Evolutionary conservation across 768 basidiomycete genomes (phyloP).

Genomic region (Suillus hirtellus): DNA sequence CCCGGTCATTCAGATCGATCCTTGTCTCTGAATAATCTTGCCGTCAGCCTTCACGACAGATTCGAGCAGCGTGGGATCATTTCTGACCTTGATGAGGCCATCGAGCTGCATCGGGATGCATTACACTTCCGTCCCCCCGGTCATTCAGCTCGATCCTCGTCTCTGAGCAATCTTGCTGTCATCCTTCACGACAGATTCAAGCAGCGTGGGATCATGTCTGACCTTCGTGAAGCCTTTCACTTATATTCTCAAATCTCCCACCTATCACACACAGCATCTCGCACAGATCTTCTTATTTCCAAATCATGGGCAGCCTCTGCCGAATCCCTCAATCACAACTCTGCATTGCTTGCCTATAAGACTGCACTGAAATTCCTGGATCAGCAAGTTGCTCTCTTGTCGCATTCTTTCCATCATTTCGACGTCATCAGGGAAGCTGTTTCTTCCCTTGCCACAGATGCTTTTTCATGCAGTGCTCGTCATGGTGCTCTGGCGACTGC

Average conservation of each 20-base stretch:
- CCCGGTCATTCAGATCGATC: background rate
- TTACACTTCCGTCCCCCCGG: no score
- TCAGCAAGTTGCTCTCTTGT: background rate
- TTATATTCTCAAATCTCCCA: background rate
- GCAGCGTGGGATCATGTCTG: background rate
- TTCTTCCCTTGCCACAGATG: background rate
- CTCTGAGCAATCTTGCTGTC: no score
- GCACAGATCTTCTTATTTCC: background rate
- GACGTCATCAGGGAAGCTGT: background rate
- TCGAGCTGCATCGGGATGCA: no score
- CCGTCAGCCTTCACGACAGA: background rate
- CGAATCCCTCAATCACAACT: accelerated
- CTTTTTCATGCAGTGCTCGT: background rate
- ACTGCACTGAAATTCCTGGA: background rate
- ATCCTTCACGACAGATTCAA: no score
- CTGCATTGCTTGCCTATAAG: background rate
- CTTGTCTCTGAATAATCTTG: background rate
- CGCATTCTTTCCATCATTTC: background rate
- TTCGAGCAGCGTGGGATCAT: background rate
- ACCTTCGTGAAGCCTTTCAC: background rate
- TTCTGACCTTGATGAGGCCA: no score
- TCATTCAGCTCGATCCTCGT: no score
- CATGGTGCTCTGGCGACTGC: background rate
- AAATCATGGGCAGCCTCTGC: background rate
- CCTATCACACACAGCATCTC: background rate